Percentiles rank a stretch among this genome's conserved stretches.
Conservation (phyloP, 192 early-diverging fungal genomes). For the Mortierella claussenii region DNA sequence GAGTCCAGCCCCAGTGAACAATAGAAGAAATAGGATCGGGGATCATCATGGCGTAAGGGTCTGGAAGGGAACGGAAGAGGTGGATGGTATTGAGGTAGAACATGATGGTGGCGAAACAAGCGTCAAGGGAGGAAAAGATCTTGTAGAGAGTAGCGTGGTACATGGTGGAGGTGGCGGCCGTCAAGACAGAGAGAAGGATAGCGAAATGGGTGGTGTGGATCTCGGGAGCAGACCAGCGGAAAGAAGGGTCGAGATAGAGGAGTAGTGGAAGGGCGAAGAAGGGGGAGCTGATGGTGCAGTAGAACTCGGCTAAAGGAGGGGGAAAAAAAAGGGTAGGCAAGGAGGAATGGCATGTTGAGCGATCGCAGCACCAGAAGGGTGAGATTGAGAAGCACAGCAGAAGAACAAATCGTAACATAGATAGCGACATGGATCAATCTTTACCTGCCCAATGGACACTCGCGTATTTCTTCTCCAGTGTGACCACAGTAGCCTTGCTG, state of each 20-base stretch:
- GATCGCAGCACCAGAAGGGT: not conserved
- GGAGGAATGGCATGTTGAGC: not conserved
- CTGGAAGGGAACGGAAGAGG: constrained; percentile 28
- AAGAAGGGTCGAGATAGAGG: constrained; percentile 45
- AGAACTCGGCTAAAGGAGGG: constrained; percentile 57
- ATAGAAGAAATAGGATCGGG: constrained; percentile 24
- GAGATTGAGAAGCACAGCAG: not conserved
- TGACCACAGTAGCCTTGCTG: constrained; percentile 52
- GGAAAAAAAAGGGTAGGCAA: not conserved
- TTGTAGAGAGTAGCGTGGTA: constrained; percentile 62
- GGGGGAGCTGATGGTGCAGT: constrained; percentile 60
- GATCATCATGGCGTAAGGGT: constrained; percentile 27
- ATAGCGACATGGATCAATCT: too few relatives aligned
- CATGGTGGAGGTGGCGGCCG: constrained; percentile 50
- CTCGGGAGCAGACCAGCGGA: constrained; percentile 44
- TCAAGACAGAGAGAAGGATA: constrained; percentile 46
- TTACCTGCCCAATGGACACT: constrained; percentile 52
- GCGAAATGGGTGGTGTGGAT: constrained; percentile 49
- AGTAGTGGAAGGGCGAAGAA: constrained; percentile 62
- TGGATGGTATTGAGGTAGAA: constrained; percentile 53
- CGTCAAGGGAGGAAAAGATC: constrained; percentile 57
- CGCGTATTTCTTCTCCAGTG: constrained; percentile 55
- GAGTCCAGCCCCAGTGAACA: constrained; percentile 33
- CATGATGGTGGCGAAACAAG: constrained; percentile 54
- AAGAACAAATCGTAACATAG: not conserved